phyloP scores from a whole-genome alignment of 352 stramenopile genomes.

The Globisporangium canariense region DNA sequence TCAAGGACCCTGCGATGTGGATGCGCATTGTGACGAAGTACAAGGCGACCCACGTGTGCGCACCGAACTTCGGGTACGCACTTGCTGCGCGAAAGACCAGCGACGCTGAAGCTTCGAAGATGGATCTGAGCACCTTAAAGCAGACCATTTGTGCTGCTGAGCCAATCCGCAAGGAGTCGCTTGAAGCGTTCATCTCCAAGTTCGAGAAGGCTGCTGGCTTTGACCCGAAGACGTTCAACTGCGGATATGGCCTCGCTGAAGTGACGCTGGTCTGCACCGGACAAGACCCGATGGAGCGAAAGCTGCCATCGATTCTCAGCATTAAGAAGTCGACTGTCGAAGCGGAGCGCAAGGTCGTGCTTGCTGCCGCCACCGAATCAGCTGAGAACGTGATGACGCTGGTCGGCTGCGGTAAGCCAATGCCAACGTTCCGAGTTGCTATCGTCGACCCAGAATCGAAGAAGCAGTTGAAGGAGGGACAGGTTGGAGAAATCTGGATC shows the following conservation, averaged over 20 bases:
- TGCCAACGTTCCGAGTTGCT: slow-evolving; percentile 66
- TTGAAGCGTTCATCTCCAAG: slow-evolving; percentile 71
- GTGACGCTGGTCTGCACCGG: slow-evolving; percentile 79
- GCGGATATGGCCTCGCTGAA: slow-evolving; percentile 76
- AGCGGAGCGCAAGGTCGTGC: slow-evolving; percentile 39
- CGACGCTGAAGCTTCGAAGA: slow-evolving; percentile 46
- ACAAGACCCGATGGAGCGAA: slow-evolving; percentile 47
- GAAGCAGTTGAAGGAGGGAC: slow-evolving; percentile 38
- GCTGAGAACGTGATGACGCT: slow-evolving; percentile 48
- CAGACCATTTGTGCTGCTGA: slow-evolving; percentile 79
- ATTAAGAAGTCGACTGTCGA: slow-evolving; percentile 69
- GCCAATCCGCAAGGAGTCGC: slow-evolving; percentile 72
- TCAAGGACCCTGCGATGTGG: slow-evolving; percentile 82
- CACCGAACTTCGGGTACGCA: slow-evolving; percentile 80
- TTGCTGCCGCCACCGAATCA: slow-evolving; percentile 29
- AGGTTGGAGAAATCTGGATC: slow-evolving; percentile 93
- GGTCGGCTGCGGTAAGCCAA: slow-evolving; percentile 78
- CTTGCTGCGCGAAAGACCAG: slow-evolving; percentile 72
- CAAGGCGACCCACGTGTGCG: slow-evolving; percentile 73
- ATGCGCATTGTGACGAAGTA: slow-evolving; percentile 75
- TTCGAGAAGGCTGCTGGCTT: slow-evolving; percentile 55
- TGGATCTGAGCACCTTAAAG: slow-evolving; percentile 68
- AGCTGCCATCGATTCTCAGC: slow-evolving; percentile 54
- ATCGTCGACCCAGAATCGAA: slow-evolving; percentile 70
- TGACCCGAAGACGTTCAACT: slow-evolving; percentile 74